Percentiles rank a stretch among this genome's conserved stretches.
These are phyloP conservation scores for Iberis pinnata DNA, from an alignment of 345 rosid genomes.

Conservation along the genomic window DNA sequence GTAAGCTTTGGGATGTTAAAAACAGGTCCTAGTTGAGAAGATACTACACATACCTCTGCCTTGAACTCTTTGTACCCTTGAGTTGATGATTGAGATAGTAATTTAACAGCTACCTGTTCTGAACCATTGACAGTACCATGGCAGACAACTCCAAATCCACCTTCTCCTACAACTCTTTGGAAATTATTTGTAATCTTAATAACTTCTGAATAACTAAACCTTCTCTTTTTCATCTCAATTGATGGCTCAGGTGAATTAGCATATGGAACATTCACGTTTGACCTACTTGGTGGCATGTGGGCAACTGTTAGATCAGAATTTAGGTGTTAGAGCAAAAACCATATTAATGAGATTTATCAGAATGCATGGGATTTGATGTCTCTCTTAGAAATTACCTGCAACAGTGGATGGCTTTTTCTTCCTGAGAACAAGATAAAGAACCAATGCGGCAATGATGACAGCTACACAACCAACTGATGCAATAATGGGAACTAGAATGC, in stretches of 20 bases:
- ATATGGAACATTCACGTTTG: neutral
- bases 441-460: slow-evolving; percentile 6
- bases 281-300: neutral
- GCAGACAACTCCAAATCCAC: slow-evolving; percentile 48
- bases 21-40: neutral
- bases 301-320: slow-evolving; percentile 6
- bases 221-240: slow-evolving; percentile 25
- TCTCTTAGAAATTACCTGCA: slow-evolving; percentile 2
- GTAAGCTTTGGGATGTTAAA: neutral
- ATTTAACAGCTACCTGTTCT: slow-evolving; percentile 45
- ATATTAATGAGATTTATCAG: neutral
- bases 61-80: slow-evolving; percentile 42
- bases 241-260: slow-evolving; percentile 22
- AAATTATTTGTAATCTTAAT: slow-evolving; percentile 32
- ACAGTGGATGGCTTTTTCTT: slow-evolving; percentile 11
- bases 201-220: slow-evolving; percentile 31
- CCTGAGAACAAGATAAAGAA: slow-evolving; percentile 11
- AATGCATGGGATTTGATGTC: neutral
- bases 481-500: neutral
- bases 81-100: slow-evolving; percentile 35
- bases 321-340: neutral
- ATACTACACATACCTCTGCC: slow-evolving; percentile 34
- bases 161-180: slow-evolving; percentile 35
- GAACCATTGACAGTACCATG: slow-evolving; percentile 33
- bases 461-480: slow-evolving; percentile 18